Evolutionary conservation across 192 early-diverging fungal species (phyloP).

Genomic region (Backusella tuberculispora): DNA sequence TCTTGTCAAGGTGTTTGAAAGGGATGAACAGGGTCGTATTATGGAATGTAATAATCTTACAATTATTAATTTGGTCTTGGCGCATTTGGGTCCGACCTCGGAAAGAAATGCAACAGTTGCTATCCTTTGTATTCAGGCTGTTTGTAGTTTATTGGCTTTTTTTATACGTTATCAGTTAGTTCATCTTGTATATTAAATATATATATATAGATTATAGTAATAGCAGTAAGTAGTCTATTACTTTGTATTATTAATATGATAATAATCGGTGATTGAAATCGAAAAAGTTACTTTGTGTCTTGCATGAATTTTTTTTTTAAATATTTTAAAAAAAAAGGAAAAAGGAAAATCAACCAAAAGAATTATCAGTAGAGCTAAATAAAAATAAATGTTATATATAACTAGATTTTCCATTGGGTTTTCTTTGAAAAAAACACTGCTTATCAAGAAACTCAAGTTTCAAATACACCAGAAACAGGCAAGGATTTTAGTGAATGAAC

Average conservation of each 20-base stretch:
- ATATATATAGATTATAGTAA: too few relatives aligned
- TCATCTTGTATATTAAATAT: slow-evolving; percentile 78
- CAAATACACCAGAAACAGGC: too few relatives aligned
- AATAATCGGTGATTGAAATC: not conserved
- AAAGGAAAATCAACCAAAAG: too few relatives aligned
- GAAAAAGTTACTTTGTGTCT: not conserved
- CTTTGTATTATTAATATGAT: too few relatives aligned
- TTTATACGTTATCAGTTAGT: slow-evolving; percentile 82
- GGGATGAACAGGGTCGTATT: slow-evolving; percentile 49
- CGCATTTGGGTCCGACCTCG: slow-evolving; percentile 71
- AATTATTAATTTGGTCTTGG: slow-evolving; percentile 87
- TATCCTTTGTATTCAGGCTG: slow-evolving; percentile 70
- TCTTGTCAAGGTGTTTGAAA: slow-evolving; percentile 57
- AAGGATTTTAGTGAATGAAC: too few relatives aligned
- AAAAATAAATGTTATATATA: too few relatives aligned
- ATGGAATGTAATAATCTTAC: slow-evolving; percentile 89
- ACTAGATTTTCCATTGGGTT: too few relatives aligned
- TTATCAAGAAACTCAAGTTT: too few relatives aligned
- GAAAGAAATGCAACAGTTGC: slow-evolving; percentile 65
- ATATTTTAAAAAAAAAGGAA: too few relatives aligned
- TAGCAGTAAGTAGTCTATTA: too few relatives aligned
- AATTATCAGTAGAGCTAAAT: too few relatives aligned
- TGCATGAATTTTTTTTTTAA: slow-evolving; percentile 6
- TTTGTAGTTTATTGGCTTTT: slow-evolving; percentile 75
- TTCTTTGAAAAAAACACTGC: too few relatives aligned